Conservation (phyloP, 768 basidiomycete species). For the Rhodosporidiobolus sp. region DNA sequence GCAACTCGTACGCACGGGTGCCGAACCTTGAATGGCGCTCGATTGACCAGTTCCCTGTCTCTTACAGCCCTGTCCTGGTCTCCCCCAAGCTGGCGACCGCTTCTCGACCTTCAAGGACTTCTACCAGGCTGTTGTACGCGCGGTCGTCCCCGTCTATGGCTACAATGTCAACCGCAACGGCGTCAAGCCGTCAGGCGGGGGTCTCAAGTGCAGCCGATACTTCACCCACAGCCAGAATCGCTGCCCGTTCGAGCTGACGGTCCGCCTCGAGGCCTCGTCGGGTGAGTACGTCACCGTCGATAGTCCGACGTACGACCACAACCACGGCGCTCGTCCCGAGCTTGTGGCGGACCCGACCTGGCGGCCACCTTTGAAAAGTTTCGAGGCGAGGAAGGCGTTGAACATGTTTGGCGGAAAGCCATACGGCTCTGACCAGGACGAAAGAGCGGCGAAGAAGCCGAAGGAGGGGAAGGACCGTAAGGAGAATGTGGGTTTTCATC, state of each 20-base stretch:
- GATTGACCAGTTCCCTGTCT: no score
- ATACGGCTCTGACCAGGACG: neutral
- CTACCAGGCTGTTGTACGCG: neutral
- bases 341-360: no score
- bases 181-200: rapidly evolving
- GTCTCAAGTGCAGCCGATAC: neutral
- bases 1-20: no score
- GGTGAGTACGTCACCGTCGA: neutral
- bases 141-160: constrained; percentile 5
- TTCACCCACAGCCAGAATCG: no score
- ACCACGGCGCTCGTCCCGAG: no score
- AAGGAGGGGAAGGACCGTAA: neutral
- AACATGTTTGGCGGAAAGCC: no score
- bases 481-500: neutral
- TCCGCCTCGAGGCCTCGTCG: no score
- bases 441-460: neutral
- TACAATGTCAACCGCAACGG: neutral
- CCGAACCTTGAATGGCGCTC: no score
- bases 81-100: neutral
- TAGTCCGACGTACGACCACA: neutral
- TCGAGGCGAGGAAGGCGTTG: no score
- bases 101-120: neutral
- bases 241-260: no score
- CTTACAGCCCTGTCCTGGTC: neutral
- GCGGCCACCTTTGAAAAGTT: no score